phyloP scores from a whole-genome alignment of 331 rosid species.

The Quercus phellos region DNA sequence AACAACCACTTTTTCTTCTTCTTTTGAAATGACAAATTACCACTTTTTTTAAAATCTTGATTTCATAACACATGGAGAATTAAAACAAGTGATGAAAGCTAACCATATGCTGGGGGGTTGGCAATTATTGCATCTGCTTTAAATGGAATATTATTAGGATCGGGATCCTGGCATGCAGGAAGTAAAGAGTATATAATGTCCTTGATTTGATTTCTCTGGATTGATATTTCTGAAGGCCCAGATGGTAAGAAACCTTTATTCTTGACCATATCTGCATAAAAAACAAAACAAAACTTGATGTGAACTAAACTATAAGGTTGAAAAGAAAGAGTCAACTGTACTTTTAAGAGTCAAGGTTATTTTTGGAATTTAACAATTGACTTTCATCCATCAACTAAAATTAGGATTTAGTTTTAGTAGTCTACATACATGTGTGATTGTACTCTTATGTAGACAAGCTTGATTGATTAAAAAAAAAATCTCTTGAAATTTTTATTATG shows the following conservation, averaged over 20 bases:
- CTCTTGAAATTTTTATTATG: too few relatives aligned
- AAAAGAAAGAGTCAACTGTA: background rate
- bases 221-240: slow-evolving; percentile 75
- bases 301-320: background rate
- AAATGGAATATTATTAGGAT: slow-evolving; percentile 57
- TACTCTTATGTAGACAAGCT: too few relatives aligned
- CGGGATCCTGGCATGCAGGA: slow-evolving; percentile 73
- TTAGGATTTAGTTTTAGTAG: too few relatives aligned
- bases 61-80: too few relatives aligned
- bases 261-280: slow-evolving; percentile 89
- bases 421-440: too few relatives aligned
- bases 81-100: slow-evolving; percentile 20
- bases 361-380: too few relatives aligned
- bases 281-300: background rate
- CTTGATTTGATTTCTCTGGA: slow-evolving; percentile 75
- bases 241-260: slow-evolving; percentile 96
- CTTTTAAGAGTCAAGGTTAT: too few relatives aligned
- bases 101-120: slow-evolving; percentile 96
- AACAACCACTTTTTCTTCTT: too few relatives aligned
- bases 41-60: too few relatives aligned
- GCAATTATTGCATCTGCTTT: slow-evolving; percentile 82
- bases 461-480: too few relatives aligned
- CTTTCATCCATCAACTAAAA: too few relatives aligned
- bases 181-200: slow-evolving; percentile 62
- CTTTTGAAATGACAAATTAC: too few relatives aligned